Conservation (phyloP, 2,329 filamentous ascomycete genomes). For the Malbranchea zuffiana region DNA sequence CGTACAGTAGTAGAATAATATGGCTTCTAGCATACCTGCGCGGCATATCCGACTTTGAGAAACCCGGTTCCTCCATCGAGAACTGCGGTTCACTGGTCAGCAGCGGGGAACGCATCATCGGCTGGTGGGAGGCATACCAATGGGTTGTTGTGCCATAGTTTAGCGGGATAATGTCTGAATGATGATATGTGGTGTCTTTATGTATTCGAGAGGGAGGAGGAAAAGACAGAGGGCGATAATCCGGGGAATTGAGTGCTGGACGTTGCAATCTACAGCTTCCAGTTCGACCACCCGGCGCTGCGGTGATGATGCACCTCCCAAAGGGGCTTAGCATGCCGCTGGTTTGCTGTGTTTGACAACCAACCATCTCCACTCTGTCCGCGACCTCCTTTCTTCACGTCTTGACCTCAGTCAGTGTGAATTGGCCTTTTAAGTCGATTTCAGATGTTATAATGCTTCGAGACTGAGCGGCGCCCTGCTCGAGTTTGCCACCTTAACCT, state of each 20-base stretch:
- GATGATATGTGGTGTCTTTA: conserved; percentile 1
- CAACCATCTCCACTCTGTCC: too few species aligned
- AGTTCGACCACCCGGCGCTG: conserved; percentile 8
- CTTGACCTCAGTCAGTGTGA: too few species aligned
- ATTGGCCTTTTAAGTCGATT: too few species aligned
- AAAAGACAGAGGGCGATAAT: neutral
- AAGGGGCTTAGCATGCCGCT: conserved; percentile 13
- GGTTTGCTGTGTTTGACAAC: too few species aligned
- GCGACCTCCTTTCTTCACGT: too few species aligned
- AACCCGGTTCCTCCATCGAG: conserved; percentile 99
- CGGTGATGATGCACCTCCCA: conserved; percentile 12
- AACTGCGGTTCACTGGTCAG: conserved; percentile 47
- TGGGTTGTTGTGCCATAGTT: conserved; percentile 40
- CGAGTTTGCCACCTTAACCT: too few species aligned
- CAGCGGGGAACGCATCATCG: conserved; percentile 14
- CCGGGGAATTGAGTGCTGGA: neutral
- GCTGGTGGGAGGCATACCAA: conserved; percentile 31
- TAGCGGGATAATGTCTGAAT: neutral
- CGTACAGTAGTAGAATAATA: conserved; percentile 5
- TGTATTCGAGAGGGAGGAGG: neutral
- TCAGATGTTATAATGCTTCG: too few species aligned
- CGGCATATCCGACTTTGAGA: conserved; percentile 98
- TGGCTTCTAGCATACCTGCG: conserved; percentile 46
- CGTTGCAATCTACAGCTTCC: neutral
- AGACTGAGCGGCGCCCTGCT: too few species aligned